Base-by-base conservation (phyloP, 2,329 filamentous ascomycete genomes). In the Pyricularia pennisetigena region DNA sequence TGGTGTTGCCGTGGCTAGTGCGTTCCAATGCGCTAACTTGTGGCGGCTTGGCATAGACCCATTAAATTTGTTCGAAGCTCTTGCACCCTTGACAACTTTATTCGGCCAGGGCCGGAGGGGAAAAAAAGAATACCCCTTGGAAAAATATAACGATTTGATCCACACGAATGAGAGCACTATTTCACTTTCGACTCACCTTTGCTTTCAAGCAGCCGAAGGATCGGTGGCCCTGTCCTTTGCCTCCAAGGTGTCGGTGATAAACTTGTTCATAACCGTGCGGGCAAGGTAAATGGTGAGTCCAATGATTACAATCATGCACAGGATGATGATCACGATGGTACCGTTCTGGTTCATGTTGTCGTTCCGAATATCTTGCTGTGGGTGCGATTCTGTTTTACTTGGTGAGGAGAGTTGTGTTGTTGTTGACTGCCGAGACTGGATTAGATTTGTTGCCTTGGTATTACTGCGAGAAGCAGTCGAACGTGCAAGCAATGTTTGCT, bases 251-350 rank as follows among this genome's bases (percentile, higher is more conserved):
- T 35, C 30, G 20, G 28, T 30, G 2, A 73, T 74, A 70, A 78
- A 76, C 5, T 29, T 12, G 6, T 68, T 62, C 65, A 76, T 70
- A 20, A 71, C 61, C 20, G 64, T 68, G 68, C 72, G 69, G 16
- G 73, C 74, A 41, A 72, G 71, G 68, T 72, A 77, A 65, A 68
- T 57, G 2, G 72, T 32, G 16, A 73, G 2, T 6, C 64, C 69
- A 68, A 73, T 66, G 61, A 71, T 61, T 2, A 70, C 16, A 63
- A 75, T 64, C 23, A 77, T 49, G 67, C 75, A 68, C 59, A 76
- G 57, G 26, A 79, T 69, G 1, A 74, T 69, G 8, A 78, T 54
- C 24, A 73, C 74, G 68, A 78, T 74, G 12, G 70, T 71, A 3
- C 72, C 71, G 70, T 75, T 75, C 26, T 69, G 69, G 35, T 71